These are phyloP conservation scores for Diversispora epigaea DNA, from an alignment of 192 early-diverging fungal species.

Conservation along the genomic window DNA sequence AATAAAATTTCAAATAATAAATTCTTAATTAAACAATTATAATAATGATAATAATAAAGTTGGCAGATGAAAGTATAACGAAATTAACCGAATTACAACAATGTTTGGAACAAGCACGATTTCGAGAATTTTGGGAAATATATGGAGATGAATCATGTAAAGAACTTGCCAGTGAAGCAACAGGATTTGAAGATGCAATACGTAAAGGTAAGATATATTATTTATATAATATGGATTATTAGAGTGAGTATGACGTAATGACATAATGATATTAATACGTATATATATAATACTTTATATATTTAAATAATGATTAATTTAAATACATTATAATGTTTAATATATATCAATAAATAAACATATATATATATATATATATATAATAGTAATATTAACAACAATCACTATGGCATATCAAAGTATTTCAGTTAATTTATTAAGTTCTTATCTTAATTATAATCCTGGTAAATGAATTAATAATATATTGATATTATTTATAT, in stretches of 20 bases:
- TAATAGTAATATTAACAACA: slow-evolving; percentile 65
- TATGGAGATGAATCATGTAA: slow-evolving; percentile 56
- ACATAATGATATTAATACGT: too few species aligned
- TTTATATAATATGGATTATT: background rate
- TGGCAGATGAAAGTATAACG: slow-evolving; percentile 49
- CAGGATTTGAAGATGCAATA: slow-evolving; percentile 72
- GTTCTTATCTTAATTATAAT: slow-evolving; percentile 67
- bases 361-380: too few species aligned
- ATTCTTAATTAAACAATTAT: too few species aligned
- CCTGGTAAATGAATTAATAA: background rate
- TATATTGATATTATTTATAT: background rate
- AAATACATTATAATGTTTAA: too few species aligned
- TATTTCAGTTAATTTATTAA: slow-evolving; percentile 60
- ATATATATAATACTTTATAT: too few species aligned
- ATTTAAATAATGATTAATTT: too few species aligned
- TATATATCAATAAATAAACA: too few species aligned
- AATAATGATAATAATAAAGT: slow-evolving; percentile 6
- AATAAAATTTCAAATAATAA: too few species aligned
- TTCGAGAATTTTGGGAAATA: slow-evolving; percentile 70
- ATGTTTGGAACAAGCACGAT: slow-evolving; percentile 74
- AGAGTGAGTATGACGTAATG: too few species aligned
- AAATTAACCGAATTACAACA: slow-evolving; percentile 73
- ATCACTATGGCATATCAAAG: slow-evolving; percentile 81
- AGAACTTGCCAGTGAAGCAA: slow-evolving; percentile 60
- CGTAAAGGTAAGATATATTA: slow-evolving; percentile 48